phyloP scores from a whole-genome alignment of 495 filamentous ascomycete species.

The Glarea lozoyensis region DNA sequence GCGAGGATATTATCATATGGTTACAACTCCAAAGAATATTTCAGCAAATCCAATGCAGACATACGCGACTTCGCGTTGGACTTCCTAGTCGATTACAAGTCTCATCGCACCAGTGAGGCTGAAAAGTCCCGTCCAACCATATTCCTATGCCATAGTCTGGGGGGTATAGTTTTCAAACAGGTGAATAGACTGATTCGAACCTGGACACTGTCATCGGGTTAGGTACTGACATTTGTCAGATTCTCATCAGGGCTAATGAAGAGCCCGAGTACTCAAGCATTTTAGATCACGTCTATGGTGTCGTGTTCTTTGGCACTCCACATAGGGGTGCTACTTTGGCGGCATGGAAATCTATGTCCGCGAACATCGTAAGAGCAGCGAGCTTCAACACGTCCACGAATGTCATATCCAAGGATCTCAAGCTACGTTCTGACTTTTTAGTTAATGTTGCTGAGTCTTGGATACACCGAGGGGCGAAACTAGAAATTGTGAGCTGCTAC shows the following conservation, averaged over 20 bases:
- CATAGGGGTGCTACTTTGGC: constrained; percentile 18
- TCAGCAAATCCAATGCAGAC: constrained; percentile 18
- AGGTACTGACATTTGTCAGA: too few relatives aligned
- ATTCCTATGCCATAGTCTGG: constrained; percentile 32
- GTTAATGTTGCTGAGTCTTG: constrained; percentile 1
- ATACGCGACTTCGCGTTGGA: constrained; percentile 16
- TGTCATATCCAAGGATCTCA: constrained; percentile 1
- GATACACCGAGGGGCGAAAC: neutral
- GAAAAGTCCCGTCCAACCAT: constrained; percentile 18
- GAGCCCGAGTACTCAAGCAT: too few relatives aligned
- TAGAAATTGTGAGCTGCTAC: constrained; percentile 6
- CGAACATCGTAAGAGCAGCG: constrained; percentile 4
- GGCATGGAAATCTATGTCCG: constrained; percentile 5
- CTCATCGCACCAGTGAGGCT: neutral
- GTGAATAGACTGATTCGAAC: too few relatives aligned
- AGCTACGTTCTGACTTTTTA: constrained; percentile 1
- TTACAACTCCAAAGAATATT: constrained; percentile 22
- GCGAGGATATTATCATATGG: constrained; percentile 22
- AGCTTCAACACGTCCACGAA: neutral
- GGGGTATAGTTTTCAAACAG: constrained; percentile 30
- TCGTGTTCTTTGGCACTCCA: constrained; percentile 22
- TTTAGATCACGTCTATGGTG: too few relatives aligned
- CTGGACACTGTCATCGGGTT: too few relatives aligned
- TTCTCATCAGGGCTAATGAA: too few relatives aligned
- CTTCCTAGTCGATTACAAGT: constrained; percentile 5